A percentile compares a stretch with the other conserved stretches of the same genome.
phyloP scores from a whole-genome alignment of 2,329 filamentous ascomycete genomes.

The Didymella arachidicola region DNA sequence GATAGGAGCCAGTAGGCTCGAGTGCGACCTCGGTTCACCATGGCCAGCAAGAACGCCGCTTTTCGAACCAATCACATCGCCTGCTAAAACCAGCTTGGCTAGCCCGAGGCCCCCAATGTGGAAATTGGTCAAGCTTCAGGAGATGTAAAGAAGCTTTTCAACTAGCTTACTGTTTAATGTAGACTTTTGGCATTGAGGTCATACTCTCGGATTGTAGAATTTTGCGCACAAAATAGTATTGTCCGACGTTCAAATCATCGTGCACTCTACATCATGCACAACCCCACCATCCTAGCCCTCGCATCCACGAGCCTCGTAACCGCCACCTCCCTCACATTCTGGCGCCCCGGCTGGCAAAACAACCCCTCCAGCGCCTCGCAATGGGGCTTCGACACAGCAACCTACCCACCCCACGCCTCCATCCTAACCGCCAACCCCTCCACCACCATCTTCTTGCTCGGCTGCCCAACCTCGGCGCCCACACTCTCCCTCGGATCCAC shows the following conservation, averaged over 20 bases:
- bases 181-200: neutral
- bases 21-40: constrained; percentile 1
- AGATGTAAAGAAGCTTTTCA: neutral
- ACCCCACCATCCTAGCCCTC: neutral
- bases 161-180: neutral
- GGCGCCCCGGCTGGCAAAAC: constrained; percentile 3
- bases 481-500: neutral
- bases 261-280: neutral
- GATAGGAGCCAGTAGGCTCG: neutral
- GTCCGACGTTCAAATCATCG: neutral
- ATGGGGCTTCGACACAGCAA: neutral
- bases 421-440: constrained; percentile 11
- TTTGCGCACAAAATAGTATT: neutral
- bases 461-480: constrained; percentile 6
- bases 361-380: neutral
- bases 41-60: neutral
- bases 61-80: neutral
- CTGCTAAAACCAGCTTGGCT: constrained; percentile 3
- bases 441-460: constrained; percentile 15
- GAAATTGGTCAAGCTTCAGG: constrained; percentile 1
- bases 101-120: constrained; percentile 5
- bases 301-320: constrained; percentile 3
- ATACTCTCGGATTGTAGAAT: neutral
- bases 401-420: constrained; percentile 13
- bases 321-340: constrained; percentile 8